These are phyloP conservation scores for Pseudogymnoascus sp. DNA, from an alignment of 2,329 filamentous ascomycete species.

Conservation along the genomic window DNA sequence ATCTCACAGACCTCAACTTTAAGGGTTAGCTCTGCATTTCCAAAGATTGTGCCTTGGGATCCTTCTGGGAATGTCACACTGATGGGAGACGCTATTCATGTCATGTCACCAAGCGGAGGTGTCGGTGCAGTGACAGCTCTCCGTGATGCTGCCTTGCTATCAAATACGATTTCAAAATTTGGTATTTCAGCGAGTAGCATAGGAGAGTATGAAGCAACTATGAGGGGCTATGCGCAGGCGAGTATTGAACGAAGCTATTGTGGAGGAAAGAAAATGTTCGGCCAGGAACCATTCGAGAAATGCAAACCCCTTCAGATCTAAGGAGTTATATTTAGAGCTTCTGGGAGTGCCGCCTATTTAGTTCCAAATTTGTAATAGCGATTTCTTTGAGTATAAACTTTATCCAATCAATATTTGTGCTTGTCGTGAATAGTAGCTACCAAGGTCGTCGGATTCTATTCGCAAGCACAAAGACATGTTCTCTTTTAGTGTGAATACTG, in stretches of 20 bases:
- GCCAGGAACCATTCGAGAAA: not conserved
- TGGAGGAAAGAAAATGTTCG: not conserved
- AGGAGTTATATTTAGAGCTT: not conserved
- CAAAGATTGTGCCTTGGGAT: slow-evolving; percentile 11
- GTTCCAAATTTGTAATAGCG: not conserved
- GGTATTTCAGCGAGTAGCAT: slow-evolving; percentile 2
- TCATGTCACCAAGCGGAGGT: slow-evolving; percentile 9
- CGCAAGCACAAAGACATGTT: not conserved
- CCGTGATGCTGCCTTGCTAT: not conserved
- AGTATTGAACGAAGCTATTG: not conserved
- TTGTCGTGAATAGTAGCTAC: not conserved
- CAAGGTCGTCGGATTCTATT: not conserved
- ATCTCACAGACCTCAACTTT: slow-evolving; percentile 11
- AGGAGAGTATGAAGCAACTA: not conserved
- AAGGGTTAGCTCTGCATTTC: slow-evolving; percentile 12
- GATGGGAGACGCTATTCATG: slow-evolving; percentile 15
- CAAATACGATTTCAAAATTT: not conserved
- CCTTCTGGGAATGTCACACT: slow-evolving; percentile 12
- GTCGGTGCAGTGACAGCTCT: not conserved
- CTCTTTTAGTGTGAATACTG: not conserved
- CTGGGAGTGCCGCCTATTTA: not conserved
- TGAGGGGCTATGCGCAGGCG: not conserved
- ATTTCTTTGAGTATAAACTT: not conserved
- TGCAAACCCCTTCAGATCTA: not conserved
- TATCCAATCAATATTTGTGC: not conserved